Evolutionary conservation across 176 grass and related monocot species (phyloP).

Genomic region (Triticum aestivum): IWGSC_CS_RefSeq_v2.1 NC_057814.1:261332641-261333140

Average conservation of each 20-base stretch:
- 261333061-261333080: neutral
- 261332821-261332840: neutral
- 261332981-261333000: neutral
- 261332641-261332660: too few relatives aligned
- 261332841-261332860: conserved; percentile 39
- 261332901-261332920: conserved; percentile 6
- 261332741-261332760: neutral
- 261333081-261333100: neutral
- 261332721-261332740: neutral
- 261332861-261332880: conserved; percentile 26
- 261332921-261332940: conserved; percentile 6
- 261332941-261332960: conserved; percentile 18
- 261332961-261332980: neutral
- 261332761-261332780: conserved; percentile 22
- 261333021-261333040: neutral
- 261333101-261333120: neutral
- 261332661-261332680: conserved; percentile 11
- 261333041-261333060: neutral
- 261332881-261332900: conserved; percentile 22
- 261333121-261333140: neutral
- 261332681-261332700: neutral
- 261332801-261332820: conserved; percentile 18
- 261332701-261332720: neutral
- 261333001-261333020: neutral
- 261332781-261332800: conserved; percentile 16